Evolutionary conservation across 805 yeast genomes (phyloP).

Genomic region (Zygosaccharomyces rouxii): DNA sequence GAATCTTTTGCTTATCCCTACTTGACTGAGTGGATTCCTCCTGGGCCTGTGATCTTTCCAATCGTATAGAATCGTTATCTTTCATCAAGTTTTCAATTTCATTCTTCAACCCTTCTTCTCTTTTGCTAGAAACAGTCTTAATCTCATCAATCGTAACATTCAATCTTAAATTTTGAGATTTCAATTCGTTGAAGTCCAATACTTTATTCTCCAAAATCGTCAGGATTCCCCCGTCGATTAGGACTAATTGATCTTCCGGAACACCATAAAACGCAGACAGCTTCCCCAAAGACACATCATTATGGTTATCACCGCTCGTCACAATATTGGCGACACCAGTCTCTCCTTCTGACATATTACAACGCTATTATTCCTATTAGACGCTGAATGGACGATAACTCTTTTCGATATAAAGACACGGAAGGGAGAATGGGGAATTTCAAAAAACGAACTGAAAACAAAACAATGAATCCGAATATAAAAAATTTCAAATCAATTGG

Average conservation of each 20-base stretch:
- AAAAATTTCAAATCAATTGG: background rate
- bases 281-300: slow-evolving; percentile 7
- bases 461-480: background rate
- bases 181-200: slow-evolving; percentile 35
- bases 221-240: slow-evolving; percentile 23
- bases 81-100: slow-evolving; percentile 28
- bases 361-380: background rate
- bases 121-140: slow-evolving; percentile 35
- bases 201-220: slow-evolving; percentile 31
- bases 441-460: background rate
- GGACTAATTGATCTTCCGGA: slow-evolving; percentile 21
- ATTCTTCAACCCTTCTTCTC: slow-evolving; percentile 31
- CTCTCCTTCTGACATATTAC: slow-evolving; percentile 8
- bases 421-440: background rate
- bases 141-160: slow-evolving; percentile 42
- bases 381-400: background rate
- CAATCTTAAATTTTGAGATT: slow-evolving; percentile 37
- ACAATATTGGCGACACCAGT: background rate
- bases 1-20: slow-evolving; percentile 11
- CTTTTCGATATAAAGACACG: background rate
- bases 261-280: slow-evolving; percentile 37
- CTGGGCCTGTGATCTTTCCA: slow-evolving; percentile 20
- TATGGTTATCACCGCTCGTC: background rate
- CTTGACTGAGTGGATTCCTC: slow-evolving; percentile 21
- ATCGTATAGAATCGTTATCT: slow-evolving; percentile 22